Conservation (phyloP, 2,329 filamentous ascomycete species). For the Periconia macrospinosa region DNA sequence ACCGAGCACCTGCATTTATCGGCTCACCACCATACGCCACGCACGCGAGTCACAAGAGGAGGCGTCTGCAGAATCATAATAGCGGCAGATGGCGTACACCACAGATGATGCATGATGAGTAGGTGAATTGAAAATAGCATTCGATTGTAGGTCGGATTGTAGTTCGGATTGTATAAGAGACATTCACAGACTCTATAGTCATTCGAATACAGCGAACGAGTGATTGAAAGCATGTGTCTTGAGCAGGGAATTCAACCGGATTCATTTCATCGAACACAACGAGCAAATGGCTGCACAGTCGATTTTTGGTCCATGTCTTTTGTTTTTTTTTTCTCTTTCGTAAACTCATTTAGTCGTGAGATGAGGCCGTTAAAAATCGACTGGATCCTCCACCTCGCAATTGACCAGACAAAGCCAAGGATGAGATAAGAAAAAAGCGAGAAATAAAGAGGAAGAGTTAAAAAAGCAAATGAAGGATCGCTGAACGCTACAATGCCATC, state of each 20-base stretch:
- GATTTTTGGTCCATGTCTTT: slow-evolving; percentile 16
- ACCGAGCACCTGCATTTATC: not conserved
- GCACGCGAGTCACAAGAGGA: not conserved
- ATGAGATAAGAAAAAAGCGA: slow-evolving; percentile 4
- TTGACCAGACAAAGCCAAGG: slow-evolving; percentile 2
- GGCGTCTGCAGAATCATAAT: not conserved
- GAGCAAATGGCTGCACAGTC: slow-evolving; percentile 15
- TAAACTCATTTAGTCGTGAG: not conserved
- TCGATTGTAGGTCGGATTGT: no score
- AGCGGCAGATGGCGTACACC: not conserved
- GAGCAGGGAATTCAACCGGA: not conserved
- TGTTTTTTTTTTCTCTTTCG: not conserved
- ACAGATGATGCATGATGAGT: not conserved
- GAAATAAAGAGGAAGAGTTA: not conserved
- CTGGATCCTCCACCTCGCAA: not conserved
- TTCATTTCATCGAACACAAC: slow-evolving; percentile 10
- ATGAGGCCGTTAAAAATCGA: not conserved
- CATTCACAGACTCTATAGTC: not conserved
- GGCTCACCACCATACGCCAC: not conserved
- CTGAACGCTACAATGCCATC: slow-evolving; percentile 40
- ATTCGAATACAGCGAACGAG: not conserved
- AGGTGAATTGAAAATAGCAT: not conserved
- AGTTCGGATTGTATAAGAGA: not conserved
- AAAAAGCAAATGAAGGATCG: slow-evolving; percentile 16
- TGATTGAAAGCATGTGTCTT: not conserved